Percentiles rank a stretch among this genome's conserved stretches.
Evolutionary conservation across 2,329 filamentous ascomycete species (phyloP).

Genomic region (Penicillium sclerotiorum): DNA sequence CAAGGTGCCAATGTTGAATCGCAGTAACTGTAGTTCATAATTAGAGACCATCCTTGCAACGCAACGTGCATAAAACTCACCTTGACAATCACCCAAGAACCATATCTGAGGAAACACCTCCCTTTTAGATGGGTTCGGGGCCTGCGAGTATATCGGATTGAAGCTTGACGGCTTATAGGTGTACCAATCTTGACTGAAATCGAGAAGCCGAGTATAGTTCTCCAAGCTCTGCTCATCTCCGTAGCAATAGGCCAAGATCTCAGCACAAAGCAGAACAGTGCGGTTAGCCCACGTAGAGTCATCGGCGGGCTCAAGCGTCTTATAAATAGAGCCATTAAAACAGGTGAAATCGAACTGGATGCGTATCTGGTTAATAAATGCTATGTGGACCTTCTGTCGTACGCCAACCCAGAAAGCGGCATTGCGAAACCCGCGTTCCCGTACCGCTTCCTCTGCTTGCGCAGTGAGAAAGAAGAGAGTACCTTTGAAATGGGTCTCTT

Average conservation of each 20-base stretch:
- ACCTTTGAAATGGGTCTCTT: conserved; percentile 16
- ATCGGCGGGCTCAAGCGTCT: not conserved
- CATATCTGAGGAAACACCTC: conserved; percentile 60
- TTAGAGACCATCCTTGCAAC: not conserved
- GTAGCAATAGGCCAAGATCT: conserved; percentile 66
- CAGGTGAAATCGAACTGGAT: conserved; percentile 19
- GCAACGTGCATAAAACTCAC: not conserved
- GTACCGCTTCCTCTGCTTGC: conserved; percentile 13
- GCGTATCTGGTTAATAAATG: conserved; percentile 41
- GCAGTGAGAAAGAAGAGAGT: conserved; percentile 22
- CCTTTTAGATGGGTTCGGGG: conserved; percentile 32
- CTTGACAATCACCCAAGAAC: conserved; percentile 59
- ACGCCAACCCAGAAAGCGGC: conserved; percentile 51
- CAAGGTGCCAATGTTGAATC: conserved; percentile 62
- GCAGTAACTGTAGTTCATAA: conserved; percentile 48
- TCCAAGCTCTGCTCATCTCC: conserved; percentile 24
- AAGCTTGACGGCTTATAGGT: conserved; percentile 53
- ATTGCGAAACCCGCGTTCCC: conserved; percentile 37
- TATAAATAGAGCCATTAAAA: not conserved
- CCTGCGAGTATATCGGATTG: conserved; percentile 55
- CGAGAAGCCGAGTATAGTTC: conserved; percentile 24
- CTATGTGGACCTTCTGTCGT: conserved; percentile 52
- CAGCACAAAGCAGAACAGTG: conserved; percentile 61
- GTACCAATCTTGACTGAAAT: conserved; percentile 48
- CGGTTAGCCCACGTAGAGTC: conserved; percentile 52